Evolutionary conservation across 345 rosid species (phyloP), one percentile per base, ranked within the genome.

Genomic region (Sisymbrium irio): DNA sequence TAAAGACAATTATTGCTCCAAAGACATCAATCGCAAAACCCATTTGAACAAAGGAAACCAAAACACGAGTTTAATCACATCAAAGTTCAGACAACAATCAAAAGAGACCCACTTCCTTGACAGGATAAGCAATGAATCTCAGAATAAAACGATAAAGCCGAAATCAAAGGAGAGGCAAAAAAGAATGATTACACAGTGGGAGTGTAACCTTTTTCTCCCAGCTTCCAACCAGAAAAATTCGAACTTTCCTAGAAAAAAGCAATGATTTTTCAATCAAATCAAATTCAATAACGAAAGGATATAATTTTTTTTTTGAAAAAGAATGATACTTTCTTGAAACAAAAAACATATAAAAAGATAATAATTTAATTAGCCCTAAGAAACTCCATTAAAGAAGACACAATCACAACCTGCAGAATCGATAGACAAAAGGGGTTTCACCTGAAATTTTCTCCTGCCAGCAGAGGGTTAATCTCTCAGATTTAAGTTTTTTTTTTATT

Each of bases 401-500:
- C 27, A 39, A 59, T 45, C 35, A 35, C 47, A 1, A 70, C 46
- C 74, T 33, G 12, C 39, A 59, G 39, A 59, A 30, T 35, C 33
- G 27, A 56, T 27, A 63, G 9, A 22, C 22, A 40, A 37, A 25
- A 60, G n/a, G 20, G n/a, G 62, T 62, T 39, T 28, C 45, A 72
- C 76, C 70, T 41, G 63, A 63, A 72, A 1, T 53, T 72, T 20
- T 53, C 69, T 53, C 36, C 54, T 62, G 76, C 36, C 53, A 63
- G 62, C 63, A 56, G 25, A 62, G 3, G 28, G 7, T 13, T 20
- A 33, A 27, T 47, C 15, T 62, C 22, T 35, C 55, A 35, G 49
- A 70, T 69, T 69, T 69, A 14, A 57, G 14, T 17, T 22, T 28
- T 28, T 66, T 33, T 13, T 36, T 25, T 53, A 3, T 4, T 30